Percentiles rank a stretch among this genome's conserved stretches.
Conservation (phyloP, 225 moss, liverwort and hornwort genomes). For the Sphagnum tenellum region DNA sequence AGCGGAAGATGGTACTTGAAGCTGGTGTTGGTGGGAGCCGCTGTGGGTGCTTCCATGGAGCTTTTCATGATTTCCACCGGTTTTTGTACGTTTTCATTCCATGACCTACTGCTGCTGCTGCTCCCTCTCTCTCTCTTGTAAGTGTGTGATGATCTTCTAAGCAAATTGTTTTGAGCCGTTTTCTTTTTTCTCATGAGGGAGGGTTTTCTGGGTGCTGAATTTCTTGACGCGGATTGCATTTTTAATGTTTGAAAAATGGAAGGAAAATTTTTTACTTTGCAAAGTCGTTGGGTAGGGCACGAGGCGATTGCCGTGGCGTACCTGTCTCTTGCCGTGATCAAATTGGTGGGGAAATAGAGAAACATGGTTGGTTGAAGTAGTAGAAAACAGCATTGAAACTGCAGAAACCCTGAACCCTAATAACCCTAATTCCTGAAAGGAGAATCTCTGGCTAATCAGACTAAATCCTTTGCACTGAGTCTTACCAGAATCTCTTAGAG, state of each 20-base stretch:
- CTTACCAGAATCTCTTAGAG: too few relatives aligned
- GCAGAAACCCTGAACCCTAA: too few relatives aligned
- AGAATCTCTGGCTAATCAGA: too few relatives aligned
- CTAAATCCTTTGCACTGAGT: too few relatives aligned
- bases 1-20: slow-evolving; percentile 40
- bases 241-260: too few relatives aligned
- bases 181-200: not conserved
- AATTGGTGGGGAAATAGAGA: too few relatives aligned
- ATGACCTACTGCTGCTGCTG: not conserved
- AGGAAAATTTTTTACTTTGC: not conserved
- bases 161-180: not conserved
- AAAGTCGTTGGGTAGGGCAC: not conserved
- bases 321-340: too few relatives aligned
- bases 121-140: not conserved
- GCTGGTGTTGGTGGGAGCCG: slow-evolving; percentile 41
- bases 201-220: not conserved
- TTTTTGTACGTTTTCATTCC: slow-evolving; percentile 27
- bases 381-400: too few relatives aligned
- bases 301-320: too few relatives aligned
- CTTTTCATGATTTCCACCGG: slow-evolving; percentile 61
- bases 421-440: too few relatives aligned
- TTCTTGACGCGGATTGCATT: too few relatives aligned
- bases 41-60: slow-evolving; percentile 50
- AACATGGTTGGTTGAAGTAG: too few relatives aligned
- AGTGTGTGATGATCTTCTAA: not conserved